Percentiles rank a stretch among this genome's conserved stretches.
Conservation (phyloP, 106 monocot genomes). For the Hemerocallis citrina region DNA sequence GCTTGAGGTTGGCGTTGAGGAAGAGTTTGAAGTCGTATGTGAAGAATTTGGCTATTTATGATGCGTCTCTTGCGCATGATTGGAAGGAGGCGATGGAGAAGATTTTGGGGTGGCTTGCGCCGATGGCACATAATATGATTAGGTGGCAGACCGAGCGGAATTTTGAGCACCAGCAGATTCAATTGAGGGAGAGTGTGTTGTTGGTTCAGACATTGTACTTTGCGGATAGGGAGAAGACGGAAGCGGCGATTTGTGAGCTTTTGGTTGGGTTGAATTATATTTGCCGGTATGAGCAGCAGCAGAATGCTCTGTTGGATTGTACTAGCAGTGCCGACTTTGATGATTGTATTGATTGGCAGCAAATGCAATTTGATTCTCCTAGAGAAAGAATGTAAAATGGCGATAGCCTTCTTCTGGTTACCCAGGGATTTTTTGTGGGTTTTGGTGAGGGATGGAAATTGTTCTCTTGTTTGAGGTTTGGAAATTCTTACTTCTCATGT, state of each 20-base stretch:
- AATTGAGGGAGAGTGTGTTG: constrained; percentile 41
- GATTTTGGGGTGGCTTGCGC: constrained; percentile 71
- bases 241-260: constrained; percentile 75
- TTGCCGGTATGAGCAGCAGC: constrained; percentile 94
- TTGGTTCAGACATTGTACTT: constrained; percentile 85
- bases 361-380: background rate
- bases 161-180: constrained; percentile 87
- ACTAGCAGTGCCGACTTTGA: constrained; percentile 78
- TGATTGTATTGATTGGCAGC: constrained; percentile 71
- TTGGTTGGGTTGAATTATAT: constrained; percentile 90
- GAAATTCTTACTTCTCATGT: constrained; percentile 4
- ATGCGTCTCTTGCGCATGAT: constrained; percentile 80
- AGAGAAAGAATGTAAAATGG: background rate
- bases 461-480: constrained; percentile 4
- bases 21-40: constrained; percentile 59
- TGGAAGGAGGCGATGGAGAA: constrained; percentile 68
- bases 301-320: constrained; percentile 79
- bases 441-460: background rate
- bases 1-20: constrained; percentile 38
- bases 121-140: constrained; percentile 94
- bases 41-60: constrained; percentile 75
- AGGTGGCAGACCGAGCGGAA: constrained; percentile 88
- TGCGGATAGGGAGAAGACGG: constrained; percentile 79
- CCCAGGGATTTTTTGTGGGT: background rate
- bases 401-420: background rate